Evolutionary conservation across 2,329 filamentous ascomycete species (phyloP), one percentile per base, ranked within the genome.

Genomic region (Stenocarpella maydis): DNA sequence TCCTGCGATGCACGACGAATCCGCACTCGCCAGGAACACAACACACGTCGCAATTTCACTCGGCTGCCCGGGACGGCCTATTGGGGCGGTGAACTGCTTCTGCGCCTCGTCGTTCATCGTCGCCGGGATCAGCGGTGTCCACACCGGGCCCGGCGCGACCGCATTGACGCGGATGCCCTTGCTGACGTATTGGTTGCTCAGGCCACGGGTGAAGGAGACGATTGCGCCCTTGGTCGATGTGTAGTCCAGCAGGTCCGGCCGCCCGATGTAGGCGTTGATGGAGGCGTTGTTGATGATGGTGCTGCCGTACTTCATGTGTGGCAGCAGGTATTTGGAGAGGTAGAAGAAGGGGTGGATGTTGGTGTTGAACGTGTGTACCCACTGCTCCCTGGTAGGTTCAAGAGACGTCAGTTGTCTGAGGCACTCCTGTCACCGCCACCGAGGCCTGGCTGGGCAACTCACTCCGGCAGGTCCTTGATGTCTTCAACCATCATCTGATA

Each of bases 261-360:
- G 91, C 47, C 93, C 93, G 69, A 94, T 87, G 80, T 95, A 96
- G 31, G 90, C 92, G 78, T 95, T 95, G 77, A 96, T 90, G 39
- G 91, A 94, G 53, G 92, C 90, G 77, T 93, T 94, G 83, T 95
- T 96, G 85, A 97, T 94, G 78, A 97, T 94, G 31, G 88, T 90
- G 68, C 88, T 86, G 43, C 93, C 93, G n/a, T 80, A 78, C 76
- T 88, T 87, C 89, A 96, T 92, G 79, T 95, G 91, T 0, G 89
- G 89, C 14, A 96, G 84, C 15, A 86, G 81, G 76, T 95, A 93
- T 79, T 96, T 96, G 71, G 92, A 86, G 43, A 95, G 84, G 82
- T 90, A 95, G 84, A 94, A 96, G 82, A 89, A 91, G 4, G 91
- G 87, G 79, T 95, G 91, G 75, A 96, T 94, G 81, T 96, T 97